Evolutionary conservation across 805 yeast genomes (phyloP).

Genomic region (Myxozyma kluyveri): DNA sequence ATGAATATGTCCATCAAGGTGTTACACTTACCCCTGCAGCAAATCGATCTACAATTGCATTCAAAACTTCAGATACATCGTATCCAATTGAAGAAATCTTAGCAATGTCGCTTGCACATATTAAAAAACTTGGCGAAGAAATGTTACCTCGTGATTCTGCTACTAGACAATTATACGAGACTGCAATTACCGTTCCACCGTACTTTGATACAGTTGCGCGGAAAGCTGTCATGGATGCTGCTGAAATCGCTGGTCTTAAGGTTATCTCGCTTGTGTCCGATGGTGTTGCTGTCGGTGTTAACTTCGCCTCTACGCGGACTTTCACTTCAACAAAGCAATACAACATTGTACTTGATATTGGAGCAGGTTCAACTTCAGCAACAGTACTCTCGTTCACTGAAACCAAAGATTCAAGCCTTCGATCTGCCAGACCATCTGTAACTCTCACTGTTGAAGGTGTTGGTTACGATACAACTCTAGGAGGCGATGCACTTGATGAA

Average conservation of each 20-base stretch:
- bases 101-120: slow-evolving; percentile 76
- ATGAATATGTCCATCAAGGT: slow-evolving; percentile 59
- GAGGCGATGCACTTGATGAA: slow-evolving; percentile 73
- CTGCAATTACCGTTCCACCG: slow-evolving; percentile 76
- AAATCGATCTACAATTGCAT: slow-evolving; percentile 55
- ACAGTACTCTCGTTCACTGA: slow-evolving; percentile 69
- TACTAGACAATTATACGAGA: slow-evolving; percentile 52
- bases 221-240: slow-evolving; percentile 67
- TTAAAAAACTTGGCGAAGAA: slow-evolving; percentile 60
- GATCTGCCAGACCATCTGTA: slow-evolving; percentile 32
- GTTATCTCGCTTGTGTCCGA: slow-evolving; percentile 76
- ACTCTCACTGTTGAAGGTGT: slow-evolving; percentile 65
- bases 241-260: slow-evolving; percentile 62
- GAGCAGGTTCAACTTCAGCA: slow-evolving; percentile 87
- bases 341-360: slow-evolving; percentile 82
- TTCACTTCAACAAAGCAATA: slow-evolving; percentile 50
- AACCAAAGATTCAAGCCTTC: slow-evolving; percentile 33
- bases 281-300: slow-evolving; percentile 86
- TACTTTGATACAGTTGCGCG: slow-evolving; percentile 64
- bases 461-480: slow-evolving; percentile 63
- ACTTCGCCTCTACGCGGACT: slow-evolving; percentile 62
- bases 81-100: slow-evolving; percentile 71
- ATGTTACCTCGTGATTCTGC: slow-evolving; percentile 56
- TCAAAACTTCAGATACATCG: slow-evolving; percentile 49
- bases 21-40: slow-evolving; percentile 44